Percentiles rank a stretch among this genome's conserved stretches.
These are phyloP conservation scores for Fusarium keratoplasticum DNA, from an alignment of 2,329 filamentous ascomycete genomes.

Conservation along the genomic window DNA sequence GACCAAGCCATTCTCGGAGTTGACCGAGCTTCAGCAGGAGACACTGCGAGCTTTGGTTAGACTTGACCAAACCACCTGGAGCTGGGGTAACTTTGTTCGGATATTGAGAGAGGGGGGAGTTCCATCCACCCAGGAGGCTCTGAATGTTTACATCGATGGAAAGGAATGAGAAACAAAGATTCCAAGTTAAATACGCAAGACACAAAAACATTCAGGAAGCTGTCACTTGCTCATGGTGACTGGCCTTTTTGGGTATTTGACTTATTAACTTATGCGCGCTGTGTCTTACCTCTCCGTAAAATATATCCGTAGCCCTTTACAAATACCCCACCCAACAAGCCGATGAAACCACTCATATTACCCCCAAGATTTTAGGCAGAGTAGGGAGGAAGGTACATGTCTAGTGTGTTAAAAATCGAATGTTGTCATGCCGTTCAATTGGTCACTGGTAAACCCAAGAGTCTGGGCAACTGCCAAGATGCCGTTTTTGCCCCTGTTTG, in stretches of 20 bases:
- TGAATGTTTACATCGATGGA: neutral
- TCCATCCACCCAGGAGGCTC: neutral
- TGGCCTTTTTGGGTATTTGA: too few relatives aligned
- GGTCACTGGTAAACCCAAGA: neutral
- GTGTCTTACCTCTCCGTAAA: too few relatives aligned
- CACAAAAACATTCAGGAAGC: neutral
- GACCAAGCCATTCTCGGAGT: neutral
- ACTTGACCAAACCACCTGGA: neutral
- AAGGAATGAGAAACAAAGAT: neutral
- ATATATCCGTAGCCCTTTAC: too few relatives aligned
- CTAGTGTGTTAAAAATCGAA: neutral
- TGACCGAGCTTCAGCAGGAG: neutral
- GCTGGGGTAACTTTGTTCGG: neutral
- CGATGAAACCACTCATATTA: too few relatives aligned
- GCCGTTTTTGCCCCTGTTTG: neutral
- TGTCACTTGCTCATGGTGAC: neutral
- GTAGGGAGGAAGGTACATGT: too few relatives aligned
- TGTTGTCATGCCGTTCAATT: neutral
- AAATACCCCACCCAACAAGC: too few relatives aligned
- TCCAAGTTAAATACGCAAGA: neutral
- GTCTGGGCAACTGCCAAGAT: neutral
- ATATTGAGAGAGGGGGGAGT: neutral
- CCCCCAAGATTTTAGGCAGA: too few relatives aligned
- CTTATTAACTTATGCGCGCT: too few relatives aligned
- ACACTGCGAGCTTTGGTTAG: neutral